Percentiles rank a stretch among this genome's conserved stretches.
These are phyloP conservation scores for Aspergillus fumigatus DNA, from an alignment of 2,329 filamentous ascomycete genomes.

Conservation along the genomic window DNA sequence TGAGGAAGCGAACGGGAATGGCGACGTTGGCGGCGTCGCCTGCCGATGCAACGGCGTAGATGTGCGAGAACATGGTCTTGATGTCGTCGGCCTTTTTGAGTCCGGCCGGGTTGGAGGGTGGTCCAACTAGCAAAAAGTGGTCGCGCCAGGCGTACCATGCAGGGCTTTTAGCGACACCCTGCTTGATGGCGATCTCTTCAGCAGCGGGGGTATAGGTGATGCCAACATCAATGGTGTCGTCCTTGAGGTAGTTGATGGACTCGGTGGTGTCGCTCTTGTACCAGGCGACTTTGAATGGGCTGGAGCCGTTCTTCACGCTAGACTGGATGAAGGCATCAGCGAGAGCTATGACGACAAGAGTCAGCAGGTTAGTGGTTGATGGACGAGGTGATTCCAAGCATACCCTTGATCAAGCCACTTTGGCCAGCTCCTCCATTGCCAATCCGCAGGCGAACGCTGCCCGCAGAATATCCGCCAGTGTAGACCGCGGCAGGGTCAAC, in stretches of 20 bases:
- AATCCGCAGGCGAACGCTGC: background rate
- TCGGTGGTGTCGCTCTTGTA: constrained; percentile 45
- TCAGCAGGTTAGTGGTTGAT: background rate
- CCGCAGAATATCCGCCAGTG: background rate
- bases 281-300: constrained; percentile 43
- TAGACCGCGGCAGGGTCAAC: background rate
- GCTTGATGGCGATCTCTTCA: constrained; percentile 41
- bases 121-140: constrained; percentile 45
- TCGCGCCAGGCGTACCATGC: constrained; percentile 46
- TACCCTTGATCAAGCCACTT: background rate
- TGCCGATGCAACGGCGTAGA: constrained; percentile 24
- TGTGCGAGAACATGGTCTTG: constrained; percentile 29
- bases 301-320: constrained; percentile 23
- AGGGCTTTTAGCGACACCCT: constrained; percentile 31
- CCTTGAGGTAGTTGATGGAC: constrained; percentile 42
- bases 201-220: constrained; percentile 45
- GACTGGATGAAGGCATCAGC: constrained; percentile 36
- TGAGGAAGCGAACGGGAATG: constrained; percentile 40
- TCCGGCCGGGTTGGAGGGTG: constrained; percentile 30
- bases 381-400: no score
- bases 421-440: background rate
- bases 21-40: constrained; percentile 30
- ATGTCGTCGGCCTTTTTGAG: constrained; percentile 28
- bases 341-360: constrained; percentile 19
- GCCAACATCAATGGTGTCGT: constrained; percentile 38